Conservation (phyloP, 805 yeast species). For the Metschnikowia vanudenii region DNA sequence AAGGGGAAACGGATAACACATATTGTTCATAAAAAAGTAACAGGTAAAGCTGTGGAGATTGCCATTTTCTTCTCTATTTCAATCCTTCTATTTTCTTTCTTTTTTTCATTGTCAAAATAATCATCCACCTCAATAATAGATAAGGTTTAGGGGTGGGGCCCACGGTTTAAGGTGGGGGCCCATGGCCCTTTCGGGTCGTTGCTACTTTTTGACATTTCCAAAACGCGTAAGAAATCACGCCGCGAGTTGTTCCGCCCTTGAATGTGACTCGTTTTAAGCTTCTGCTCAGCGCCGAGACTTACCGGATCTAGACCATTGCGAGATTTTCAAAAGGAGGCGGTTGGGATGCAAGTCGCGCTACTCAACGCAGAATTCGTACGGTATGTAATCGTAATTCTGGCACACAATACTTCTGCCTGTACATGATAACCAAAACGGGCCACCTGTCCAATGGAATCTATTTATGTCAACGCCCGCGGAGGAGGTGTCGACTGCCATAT, state of each 20-base stretch:
- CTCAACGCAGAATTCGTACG: neutral
- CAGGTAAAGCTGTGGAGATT: too few relatives aligned
- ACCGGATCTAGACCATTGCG: neutral
- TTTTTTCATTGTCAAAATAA: too few relatives aligned
- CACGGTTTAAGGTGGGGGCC: too few relatives aligned
- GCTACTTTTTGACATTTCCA: neutral
- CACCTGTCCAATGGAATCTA: neutral
- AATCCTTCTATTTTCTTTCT: too few relatives aligned
- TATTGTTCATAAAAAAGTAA: too few relatives aligned
- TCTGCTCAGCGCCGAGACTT: too few relatives aligned
- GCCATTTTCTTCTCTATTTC: too few relatives aligned
- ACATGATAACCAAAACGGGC: neutral
- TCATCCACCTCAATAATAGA: too few relatives aligned
- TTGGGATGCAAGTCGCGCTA: neutral
- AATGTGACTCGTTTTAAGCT: neutral
- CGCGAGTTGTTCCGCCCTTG: neutral
- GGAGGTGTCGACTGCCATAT: neutral
- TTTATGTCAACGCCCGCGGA: constrained; percentile 1
- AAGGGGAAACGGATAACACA: too few relatives aligned
- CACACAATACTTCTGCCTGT: neutral
- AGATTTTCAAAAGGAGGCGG: neutral
- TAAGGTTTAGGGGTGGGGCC: too few relatives aligned
- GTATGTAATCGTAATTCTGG: neutral
- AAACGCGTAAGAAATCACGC: neutral
- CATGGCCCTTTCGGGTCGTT: neutral